phyloP scores from a whole-genome alignment of 805 yeast species.

The Pichia deserticola region DNA sequence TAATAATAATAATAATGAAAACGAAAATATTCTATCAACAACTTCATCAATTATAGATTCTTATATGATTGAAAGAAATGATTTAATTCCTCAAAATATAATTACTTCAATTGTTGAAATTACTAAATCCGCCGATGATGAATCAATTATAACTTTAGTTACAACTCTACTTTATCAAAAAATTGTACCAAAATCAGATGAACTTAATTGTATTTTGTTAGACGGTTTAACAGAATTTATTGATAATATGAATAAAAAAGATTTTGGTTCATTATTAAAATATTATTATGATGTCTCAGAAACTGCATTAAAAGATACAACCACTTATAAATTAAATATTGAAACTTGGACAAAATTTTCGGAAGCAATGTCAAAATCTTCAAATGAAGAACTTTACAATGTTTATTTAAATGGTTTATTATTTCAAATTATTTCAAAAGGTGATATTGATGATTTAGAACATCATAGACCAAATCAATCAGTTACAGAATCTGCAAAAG shows the following conservation, averaged over 20 bases:
- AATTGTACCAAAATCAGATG: slow-evolving; percentile 38
- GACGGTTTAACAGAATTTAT: slow-evolving; percentile 60
- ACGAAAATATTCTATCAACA: slow-evolving; percentile 7
- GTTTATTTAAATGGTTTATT: slow-evolving; percentile 61
- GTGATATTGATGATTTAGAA: slow-evolving; percentile 65
- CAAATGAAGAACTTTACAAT: slow-evolving; percentile 40
- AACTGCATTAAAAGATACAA: slow-evolving; percentile 36
- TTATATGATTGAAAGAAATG: slow-evolving; percentile 18
- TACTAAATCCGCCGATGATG: slow-evolving; percentile 59
- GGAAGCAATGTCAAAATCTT: slow-evolving; percentile 23
- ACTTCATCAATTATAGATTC: slow-evolving; percentile 13
- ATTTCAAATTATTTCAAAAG: slow-evolving; percentile 60
- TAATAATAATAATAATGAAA: background rate
- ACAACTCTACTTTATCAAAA: slow-evolving; percentile 81
- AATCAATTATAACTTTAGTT: slow-evolving; percentile 66
- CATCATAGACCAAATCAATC: slow-evolving; percentile 76
- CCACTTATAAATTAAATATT: slow-evolving; percentile 12
- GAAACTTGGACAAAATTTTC: slow-evolving; percentile 44
- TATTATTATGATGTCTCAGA: slow-evolving; percentile 45
- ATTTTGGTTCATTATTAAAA: slow-evolving; percentile 55
- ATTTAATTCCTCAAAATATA: slow-evolving; percentile 51
- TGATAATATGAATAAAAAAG: slow-evolving; percentile 53
- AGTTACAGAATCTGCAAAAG: slow-evolving; percentile 61
- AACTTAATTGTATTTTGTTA: slow-evolving; percentile 48
- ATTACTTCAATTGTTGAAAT: slow-evolving; percentile 61